Evolutionary conservation across 139 green algal species (phyloP).

Genomic region (Pycnococcus provasolii): DNA sequence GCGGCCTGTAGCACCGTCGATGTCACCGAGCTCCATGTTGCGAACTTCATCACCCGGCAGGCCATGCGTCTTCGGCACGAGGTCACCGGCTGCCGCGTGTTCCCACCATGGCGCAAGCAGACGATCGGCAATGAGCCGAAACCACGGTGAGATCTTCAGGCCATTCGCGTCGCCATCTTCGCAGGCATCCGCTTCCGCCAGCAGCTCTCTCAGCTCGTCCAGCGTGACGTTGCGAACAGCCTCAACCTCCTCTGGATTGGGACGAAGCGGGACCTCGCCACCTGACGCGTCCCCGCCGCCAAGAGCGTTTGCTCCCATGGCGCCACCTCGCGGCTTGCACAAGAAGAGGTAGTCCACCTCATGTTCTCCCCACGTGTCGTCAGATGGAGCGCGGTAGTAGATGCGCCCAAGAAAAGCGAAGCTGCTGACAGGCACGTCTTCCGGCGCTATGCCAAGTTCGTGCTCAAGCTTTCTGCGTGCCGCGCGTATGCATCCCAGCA

Average conservation of each 20-base stretch:
- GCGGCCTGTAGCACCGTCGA: too few relatives aligned
- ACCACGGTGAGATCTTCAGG: conserved; percentile 82
- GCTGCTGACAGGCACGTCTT: conserved; percentile 39
- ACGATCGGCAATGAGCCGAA: conserved; percentile 74
- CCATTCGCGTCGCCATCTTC: not conserved
- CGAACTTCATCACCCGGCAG: not conserved
- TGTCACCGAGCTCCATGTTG: too few relatives aligned
- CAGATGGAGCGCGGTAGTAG: conserved; percentile 68
- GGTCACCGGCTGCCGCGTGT: not conserved
- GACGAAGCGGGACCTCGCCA: conserved; percentile 38
- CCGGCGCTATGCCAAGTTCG: conserved; percentile 70
- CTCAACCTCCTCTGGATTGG: conserved; percentile 74
- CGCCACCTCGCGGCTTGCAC: conserved; percentile 6
- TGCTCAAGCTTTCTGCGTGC: conserved; percentile 48
- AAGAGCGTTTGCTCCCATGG: not conserved
- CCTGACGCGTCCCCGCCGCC: too few relatives aligned
- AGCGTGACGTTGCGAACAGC: conserved; percentile 35
- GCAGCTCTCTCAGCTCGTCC: conserved; percentile 36
- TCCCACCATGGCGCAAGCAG: conserved; percentile 81
- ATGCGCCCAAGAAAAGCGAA: conserved; percentile 79
- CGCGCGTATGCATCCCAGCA: conserved; percentile 6
- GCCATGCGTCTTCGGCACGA: not conserved
- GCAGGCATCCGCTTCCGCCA: conserved; percentile 30
- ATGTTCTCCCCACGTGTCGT: conserved; percentile 64
- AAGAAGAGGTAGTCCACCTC: conserved; percentile 96